Evolutionary conservation across 306 rosid genomes (phyloP).

Genomic region (Astragalus membranaceus): DNA sequence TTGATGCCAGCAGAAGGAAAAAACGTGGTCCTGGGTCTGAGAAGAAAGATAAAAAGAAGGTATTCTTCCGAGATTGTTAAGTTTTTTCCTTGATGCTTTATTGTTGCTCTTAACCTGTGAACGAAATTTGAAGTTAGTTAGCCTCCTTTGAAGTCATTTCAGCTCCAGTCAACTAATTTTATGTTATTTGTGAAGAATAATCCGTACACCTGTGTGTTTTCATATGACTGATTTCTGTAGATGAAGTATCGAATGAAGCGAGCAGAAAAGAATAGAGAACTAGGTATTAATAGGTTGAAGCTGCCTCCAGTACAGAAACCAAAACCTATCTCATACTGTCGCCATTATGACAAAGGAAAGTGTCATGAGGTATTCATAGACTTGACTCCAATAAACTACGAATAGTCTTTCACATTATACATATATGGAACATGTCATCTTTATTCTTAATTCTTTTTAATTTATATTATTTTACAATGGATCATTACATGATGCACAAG

Average conservation of each 20-base stretch:
- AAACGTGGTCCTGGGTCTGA: conserved; percentile 51
- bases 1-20: conserved; percentile 25
- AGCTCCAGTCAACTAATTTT: too few species aligned
- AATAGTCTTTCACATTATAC: not conserved
- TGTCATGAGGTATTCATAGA: conserved; percentile 61
- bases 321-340: conserved; percentile 49
- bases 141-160: too few species aligned
- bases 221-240: too few species aligned
- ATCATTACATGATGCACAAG: not conserved
- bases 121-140: not conserved
- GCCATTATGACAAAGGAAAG: conserved; percentile 65
- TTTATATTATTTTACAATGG: not conserved
- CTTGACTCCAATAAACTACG: not conserved
- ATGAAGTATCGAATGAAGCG: conserved; percentile 35
- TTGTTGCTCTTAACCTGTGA: not conserved
- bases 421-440: not conserved
- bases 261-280: conserved; percentile 64
- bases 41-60: conserved; percentile 57
- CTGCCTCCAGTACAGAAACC: conserved; percentile 43
- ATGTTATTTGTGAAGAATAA: too few species aligned
- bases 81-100: conserved; percentile 7
- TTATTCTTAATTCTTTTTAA: not conserved
- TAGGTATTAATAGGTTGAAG: conserved; percentile 70
- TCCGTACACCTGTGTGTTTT: too few species aligned
- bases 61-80: conserved; percentile 21